These are phyloP conservation scores for Ogataea trehaloabstinens DNA, from an alignment of 805 yeast genomes.

Conservation along the genomic window DNA sequence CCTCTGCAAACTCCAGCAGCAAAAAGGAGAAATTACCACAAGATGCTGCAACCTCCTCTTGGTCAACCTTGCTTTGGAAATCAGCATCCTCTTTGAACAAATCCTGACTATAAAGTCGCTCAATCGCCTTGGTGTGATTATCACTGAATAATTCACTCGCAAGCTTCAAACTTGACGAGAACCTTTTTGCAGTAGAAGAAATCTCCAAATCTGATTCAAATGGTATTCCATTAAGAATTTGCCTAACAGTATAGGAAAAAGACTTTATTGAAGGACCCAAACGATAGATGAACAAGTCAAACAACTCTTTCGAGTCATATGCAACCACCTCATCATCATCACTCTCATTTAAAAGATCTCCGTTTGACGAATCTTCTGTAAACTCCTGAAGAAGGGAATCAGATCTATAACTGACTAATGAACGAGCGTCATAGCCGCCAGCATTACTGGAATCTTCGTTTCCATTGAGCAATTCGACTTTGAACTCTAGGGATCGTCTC, in stretches of 20 bases:
- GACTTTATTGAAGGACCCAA: conserved; percentile 74
- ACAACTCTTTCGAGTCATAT: conserved; percentile 43
- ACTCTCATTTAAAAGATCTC: neutral
- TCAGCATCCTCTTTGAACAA: conserved; percentile 42
- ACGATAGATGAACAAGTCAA: conserved; percentile 63
- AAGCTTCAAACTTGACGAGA: conserved; percentile 41
- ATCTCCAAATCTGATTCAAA: conserved; percentile 43
- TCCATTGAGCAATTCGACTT: conserved; percentile 49
- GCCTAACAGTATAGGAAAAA: conserved; percentile 59
- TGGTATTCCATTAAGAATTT: conserved; percentile 58
- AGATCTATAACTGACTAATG: conserved; percentile 13
- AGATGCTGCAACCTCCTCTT: conserved; percentile 80
- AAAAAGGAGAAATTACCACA: conserved; percentile 77
- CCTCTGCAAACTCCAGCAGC: conserved; percentile 60
- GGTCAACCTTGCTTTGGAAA: conserved; percentile 49
- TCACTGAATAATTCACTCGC: conserved; percentile 56
- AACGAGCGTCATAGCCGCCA: conserved; percentile 4
- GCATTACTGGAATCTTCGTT: conserved; percentile 5
- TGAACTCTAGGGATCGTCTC: conserved; percentile 66
- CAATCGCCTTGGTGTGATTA: conserved; percentile 58
- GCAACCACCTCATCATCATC: conserved; percentile 25
- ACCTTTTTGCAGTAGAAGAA: conserved; percentile 40
- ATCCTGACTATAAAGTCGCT: conserved; percentile 54
- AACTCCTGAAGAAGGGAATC: neutral
- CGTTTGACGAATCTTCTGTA: neutral